Base-by-base conservation (phyloP, 768 basidiomycete genomes). In the Pisolithus tinctorius region DNA sequence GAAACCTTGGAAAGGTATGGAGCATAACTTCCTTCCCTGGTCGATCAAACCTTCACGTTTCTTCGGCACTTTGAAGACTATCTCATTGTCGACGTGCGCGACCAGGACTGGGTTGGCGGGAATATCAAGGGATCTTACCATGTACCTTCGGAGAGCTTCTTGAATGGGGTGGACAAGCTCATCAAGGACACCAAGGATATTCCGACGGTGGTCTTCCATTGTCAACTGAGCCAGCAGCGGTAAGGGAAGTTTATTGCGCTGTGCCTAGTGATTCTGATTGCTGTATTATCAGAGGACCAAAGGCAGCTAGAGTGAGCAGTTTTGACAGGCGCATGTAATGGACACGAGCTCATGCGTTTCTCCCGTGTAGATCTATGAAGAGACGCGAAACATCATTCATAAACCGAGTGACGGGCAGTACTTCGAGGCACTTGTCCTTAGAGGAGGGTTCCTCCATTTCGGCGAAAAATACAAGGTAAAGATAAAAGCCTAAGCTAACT, bases 21-120 rank as follows among this genome's bases (percentile, higher is more conserved):
- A 38, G n/a, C 7, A 14, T n/a, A 37, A 16, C 17, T 29, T 30
- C 23, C 25, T 46, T 30, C 2, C 17, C 10, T 25, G 5, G 37
- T 23, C 46, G 23, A 27, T 16, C n/a, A 9, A 45, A 29, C 27
- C 9, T 16, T 38, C n/a, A 31, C 39, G 14, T 44, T 26, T 26
- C 16, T 48, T 34, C 20, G 31, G 10, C n/a, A 30, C 13, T n/a
- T 11, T 36, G 40, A 46, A 67, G 87, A 91, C 62, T 92, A 83
- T 62, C 65, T 84, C 29, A 76, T 93, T 41, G 78, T 93, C 38
- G 90, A 93, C 64, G 90, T 93, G 30, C 83, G 90, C n/a, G 89
- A 90, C 64, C 79, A 83, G 50, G 90, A 93, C 57, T 87, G 75
- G 66, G 71, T 63, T 10, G 90, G 90, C 57, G 90, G 90, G 36